Evolutionary conservation across 164 flowering plant genomes (phyloP), one percentile per base, ranked within the genome.

Genomic region (Chimonanthus salicifolius): DNA sequence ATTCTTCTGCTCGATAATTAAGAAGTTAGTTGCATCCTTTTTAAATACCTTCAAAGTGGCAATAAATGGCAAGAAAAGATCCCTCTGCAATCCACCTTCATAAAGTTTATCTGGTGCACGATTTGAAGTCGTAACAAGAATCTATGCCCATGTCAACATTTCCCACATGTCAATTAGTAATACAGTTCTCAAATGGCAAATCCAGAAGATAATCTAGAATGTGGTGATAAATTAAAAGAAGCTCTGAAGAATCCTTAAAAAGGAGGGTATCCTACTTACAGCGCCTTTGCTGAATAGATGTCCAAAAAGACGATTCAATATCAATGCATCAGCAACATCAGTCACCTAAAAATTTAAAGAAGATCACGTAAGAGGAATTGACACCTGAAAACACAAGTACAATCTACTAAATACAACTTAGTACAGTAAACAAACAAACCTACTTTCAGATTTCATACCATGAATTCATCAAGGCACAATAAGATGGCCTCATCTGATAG

Each of bases 241-340:
- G 64, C 9, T 16, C 7, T 45, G 21, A 10, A 58, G 47, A 67
- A 71, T 46, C 8, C 10, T 18, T 8, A 58, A 50, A 64, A 67
- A 11, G 60, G 16, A 49, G 49, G 20, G 1, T 16, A 50, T 63
- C 74, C 43, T 73, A 85, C 98, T 87, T 85, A 95, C 99, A 80
- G 80, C 74, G 48, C 97, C 98, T 83, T 90, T 88, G 82, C 81
- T 80, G 74, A 90, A 96, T 58, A 96, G 77, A 78, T 96, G 97
- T 74, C 87, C 47, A 79, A 90, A 96, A 47, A 96, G 87, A 50
- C 98, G 97, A 78, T 96, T 94, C 68, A 96, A 84, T 75, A 94
- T 93, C 80, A 94, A 81, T n/a, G 99, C 99, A 82, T 93, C 98
- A 72, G 99, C 99, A 66, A 96, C 99, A 87, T 96, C 99, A 79